Base-by-base conservation (phyloP, 257 asterid genomes). In the Datura wrightii region DNA sequence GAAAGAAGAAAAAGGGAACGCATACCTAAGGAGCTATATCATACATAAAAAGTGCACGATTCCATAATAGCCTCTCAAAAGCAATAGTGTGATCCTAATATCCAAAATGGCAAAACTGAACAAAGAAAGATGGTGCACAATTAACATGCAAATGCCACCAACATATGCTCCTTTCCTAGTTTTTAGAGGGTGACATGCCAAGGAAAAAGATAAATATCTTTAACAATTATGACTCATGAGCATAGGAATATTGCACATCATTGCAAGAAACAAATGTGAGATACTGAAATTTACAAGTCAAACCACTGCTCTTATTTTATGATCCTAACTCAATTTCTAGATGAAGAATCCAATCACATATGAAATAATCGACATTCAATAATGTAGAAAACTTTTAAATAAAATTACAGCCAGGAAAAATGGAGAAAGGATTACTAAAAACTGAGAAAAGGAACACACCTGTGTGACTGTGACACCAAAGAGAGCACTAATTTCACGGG, bases 401-500 rank as follows among this genome's bases (percentile, higher is more conserved):
- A 34, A 52, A 31, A 52, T 31, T 76, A 39, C 19, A 52, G 82
- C 80, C 55, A 66, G 36, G 42, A 5, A 54, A 46, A 56, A 83
- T 8, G 79, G 55, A 54, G 62, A 84, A 69, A 24, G 50, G 37
- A 58, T 9, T 56, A 18, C 10, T 42, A 48, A 42, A 55, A 56
- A 14, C 14, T 31, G 42, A 19, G 54, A 74, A 54, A 59, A 18
- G 39, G 4, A 67, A 14, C 41, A 59, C 41, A 97, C 99, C 99
- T 97, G 99, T 69, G 97, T 91, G 78, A 84, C 93, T n/a, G 98
- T 95, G 87, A 97, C 94, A 84, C 98, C 98, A 91, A 92, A 95
- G n/a, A 87, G 98, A 69, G 97, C 93, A 93, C 97, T 89, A 80
- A 95, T 95, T 86, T 97, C 99, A 81, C 97, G 93, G 31, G 89